Evolutionary conservation across 2,329 filamentous ascomycete genomes (phyloP).

Genomic region (Botrytis deweyae): DNA sequence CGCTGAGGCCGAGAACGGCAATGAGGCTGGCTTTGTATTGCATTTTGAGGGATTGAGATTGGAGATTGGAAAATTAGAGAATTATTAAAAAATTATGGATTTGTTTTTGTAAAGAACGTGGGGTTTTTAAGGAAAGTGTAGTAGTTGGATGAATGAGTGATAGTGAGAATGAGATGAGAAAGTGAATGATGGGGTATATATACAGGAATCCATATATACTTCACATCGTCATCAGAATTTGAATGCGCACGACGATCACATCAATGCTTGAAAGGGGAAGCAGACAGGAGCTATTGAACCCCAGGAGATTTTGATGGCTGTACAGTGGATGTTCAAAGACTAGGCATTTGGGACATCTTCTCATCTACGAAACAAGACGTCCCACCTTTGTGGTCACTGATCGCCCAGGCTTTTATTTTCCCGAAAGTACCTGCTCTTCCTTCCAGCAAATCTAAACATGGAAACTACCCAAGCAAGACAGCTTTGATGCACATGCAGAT

Average conservation of each 20-base stretch:
- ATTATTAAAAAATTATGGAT: background rate
- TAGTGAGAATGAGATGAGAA: background rate
- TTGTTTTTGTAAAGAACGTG: background rate
- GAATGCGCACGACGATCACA: background rate
- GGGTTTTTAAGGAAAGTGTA: background rate
- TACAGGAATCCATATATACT: background rate
- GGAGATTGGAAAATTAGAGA: background rate
- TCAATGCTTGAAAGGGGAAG: background rate
- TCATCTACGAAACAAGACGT: background rate
- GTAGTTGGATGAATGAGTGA: background rate
- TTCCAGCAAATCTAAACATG: background rate
- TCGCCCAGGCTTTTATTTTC: background rate
- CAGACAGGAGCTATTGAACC: background rate
- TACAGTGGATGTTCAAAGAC: background rate
- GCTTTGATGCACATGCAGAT: background rate
- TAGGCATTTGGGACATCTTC: background rate
- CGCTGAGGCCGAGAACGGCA: constrained; percentile 8
- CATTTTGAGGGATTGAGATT: background rate
- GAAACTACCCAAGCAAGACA: background rate
- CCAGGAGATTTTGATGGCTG: background rate
- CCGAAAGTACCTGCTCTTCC: background rate
- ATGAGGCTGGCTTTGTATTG: constrained; percentile 4
- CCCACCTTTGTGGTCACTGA: background rate
- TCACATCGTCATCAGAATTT: background rate
- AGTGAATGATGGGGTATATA: background rate